Percentiles rank a stretch among this genome's conserved stretches.
These are phyloP conservation scores for Aegilops sharonensis DNA, from an alignment of 176 grass and related monocot genomes.

Conservation along the genomic window DNA sequence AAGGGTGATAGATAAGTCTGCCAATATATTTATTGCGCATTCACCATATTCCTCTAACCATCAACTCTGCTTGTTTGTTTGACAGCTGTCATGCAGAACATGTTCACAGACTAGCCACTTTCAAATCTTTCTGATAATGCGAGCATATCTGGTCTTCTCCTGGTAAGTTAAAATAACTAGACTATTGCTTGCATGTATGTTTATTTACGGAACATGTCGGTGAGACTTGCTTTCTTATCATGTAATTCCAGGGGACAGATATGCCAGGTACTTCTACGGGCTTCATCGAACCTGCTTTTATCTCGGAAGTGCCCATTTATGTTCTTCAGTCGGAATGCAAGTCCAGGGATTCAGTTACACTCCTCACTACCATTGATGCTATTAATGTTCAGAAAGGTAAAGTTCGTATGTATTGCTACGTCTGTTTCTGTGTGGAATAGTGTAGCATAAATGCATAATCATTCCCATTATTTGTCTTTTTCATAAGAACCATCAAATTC, in stretches of 20 bases:
- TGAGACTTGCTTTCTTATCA: neutral
- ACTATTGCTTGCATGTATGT: neutral
- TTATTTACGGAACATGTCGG: neutral
- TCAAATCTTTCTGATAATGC: constrained; percentile 42
- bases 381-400: constrained; percentile 54
- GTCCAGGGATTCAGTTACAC: constrained; percentile 26
- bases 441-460: neutral
- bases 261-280: constrained; percentile 29
- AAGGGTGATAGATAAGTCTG: neutral
- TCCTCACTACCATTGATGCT: constrained; percentile 12
- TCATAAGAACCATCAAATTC: constrained; percentile 17
- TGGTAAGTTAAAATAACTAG: constrained; percentile 44
- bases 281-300: constrained; percentile 43
- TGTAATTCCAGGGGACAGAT: constrained; percentile 49
- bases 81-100: constrained; percentile 50
- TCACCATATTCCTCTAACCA: constrained; percentile 16
- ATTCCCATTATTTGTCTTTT: neutral
- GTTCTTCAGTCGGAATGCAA: constrained; percentile 46
- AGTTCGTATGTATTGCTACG: neutral
- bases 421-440: neutral
- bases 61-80: constrained; percentile 27
- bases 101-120: constrained; percentile 34
- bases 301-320: constrained; percentile 40
- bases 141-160: constrained; percentile 35
- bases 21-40: neutral